Percentiles rank a stretch among this genome's conserved stretches.
Conservation (phyloP, 176 grass and related monocot genomes). For the Carex cristatella region DNA sequence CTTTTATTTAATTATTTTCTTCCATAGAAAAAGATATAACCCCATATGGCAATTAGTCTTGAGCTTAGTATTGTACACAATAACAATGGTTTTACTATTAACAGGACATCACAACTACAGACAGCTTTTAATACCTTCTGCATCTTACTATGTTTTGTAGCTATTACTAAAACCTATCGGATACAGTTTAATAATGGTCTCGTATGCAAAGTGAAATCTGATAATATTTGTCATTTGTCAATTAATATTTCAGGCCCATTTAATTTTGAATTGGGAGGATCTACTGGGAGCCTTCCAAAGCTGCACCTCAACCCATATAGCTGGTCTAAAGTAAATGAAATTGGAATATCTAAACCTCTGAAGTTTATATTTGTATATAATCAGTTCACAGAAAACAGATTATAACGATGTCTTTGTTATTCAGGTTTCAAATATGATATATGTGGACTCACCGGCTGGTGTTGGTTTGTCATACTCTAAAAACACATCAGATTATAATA, state of each 20-base stretch:
- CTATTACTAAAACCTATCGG: background rate
- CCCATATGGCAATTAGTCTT: background rate
- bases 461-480: slow-evolving; percentile 79
- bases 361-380: slow-evolving; percentile 3
- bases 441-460: slow-evolving; percentile 93
- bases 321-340: slow-evolving; percentile 74
- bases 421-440: slow-evolving; percentile 89
- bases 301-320: slow-evolving; percentile 83
- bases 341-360: background rate
- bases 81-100: background rate
- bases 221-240: background rate
- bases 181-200: background rate
- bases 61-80: background rate
- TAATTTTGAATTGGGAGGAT: slow-evolving; percentile 56
- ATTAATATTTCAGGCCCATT: slow-evolving; percentile 57
- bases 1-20: background rate
- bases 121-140: background rate
- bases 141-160: background rate
- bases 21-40: background rate
- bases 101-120: background rate
- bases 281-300: slow-evolving; percentile 44
- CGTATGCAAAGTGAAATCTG: background rate
- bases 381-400: background rate
- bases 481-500: slow-evolving; percentile 58
- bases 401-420: background rate